Evolutionary conservation across 75 land plant species (phyloP).

Genomic region (Cupressus sempervirens): DNA sequence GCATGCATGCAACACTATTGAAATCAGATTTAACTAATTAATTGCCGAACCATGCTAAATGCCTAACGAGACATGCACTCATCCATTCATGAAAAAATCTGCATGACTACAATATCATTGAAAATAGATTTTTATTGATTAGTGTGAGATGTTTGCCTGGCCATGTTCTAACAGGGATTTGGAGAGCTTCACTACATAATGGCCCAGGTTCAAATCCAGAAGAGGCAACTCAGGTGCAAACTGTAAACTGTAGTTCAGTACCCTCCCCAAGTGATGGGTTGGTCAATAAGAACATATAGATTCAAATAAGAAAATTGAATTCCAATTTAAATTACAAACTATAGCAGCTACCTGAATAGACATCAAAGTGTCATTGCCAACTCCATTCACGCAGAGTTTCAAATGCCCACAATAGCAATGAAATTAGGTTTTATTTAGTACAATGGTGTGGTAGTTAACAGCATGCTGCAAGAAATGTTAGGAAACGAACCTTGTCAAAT

Average conservation of each 20-base stretch:
- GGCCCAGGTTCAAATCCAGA: background rate
- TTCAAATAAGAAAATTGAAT: background rate
- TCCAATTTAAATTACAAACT: background rate
- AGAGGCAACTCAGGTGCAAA: background rate
- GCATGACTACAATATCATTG: background rate
- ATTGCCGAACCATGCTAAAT: background rate
- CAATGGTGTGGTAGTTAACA: background rate
- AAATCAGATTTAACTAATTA: background rate
- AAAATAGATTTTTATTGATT: background rate
- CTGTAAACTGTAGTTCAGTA: background rate
- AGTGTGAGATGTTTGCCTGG: background rate
- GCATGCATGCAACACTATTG: background rate
- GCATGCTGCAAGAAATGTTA: background rate
- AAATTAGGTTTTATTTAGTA: background rate
- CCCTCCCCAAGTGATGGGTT: background rate
- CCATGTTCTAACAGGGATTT: background rate
- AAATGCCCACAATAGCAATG: background rate
- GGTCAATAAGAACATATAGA: background rate
- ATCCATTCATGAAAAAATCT: background rate
- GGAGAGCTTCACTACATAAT: background rate
- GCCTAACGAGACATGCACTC: background rate
- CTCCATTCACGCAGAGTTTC: background rate
- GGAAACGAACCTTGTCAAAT: background rate
- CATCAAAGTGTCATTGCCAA: background rate
- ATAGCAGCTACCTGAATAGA: background rate